phyloP scores from a whole-genome alignment of 768 basidiomycete species.

The Phylloporus arenicola region DNA sequence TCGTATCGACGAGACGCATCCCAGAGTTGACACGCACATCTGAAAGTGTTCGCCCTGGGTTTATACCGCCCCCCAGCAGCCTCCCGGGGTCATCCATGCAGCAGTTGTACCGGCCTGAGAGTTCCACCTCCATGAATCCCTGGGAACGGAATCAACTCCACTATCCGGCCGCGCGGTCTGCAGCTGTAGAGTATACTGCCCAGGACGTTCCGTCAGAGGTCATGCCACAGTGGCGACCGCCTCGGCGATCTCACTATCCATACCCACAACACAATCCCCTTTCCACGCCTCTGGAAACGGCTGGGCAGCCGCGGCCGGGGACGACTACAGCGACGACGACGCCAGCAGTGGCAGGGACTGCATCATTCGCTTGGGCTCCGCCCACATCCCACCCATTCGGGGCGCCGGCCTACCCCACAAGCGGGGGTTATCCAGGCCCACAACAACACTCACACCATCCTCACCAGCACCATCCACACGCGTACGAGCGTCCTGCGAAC shows the following conservation, averaged over 20 bases:
- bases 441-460: background rate
- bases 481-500: conserved; percentile 11
- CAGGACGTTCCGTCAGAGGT: conserved; percentile 7
- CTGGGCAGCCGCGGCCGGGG: conserved; percentile 1
- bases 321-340: conserved; percentile 13
- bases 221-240: conserved; percentile 25
- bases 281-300: conserved; percentile 2
- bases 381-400: background rate
- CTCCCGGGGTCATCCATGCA: conserved; percentile 3
- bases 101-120: conserved; percentile 14
- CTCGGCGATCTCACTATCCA: conserved; percentile 25
- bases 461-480: conserved; percentile 6
- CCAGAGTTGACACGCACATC: conserved; percentile 14
- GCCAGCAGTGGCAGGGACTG: background rate
- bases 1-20: conserved; percentile 46
- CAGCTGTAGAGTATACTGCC: conserved; percentile 3
- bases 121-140: conserved; percentile 7
- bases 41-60: conserved; percentile 9
- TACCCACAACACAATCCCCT: conserved; percentile 19
- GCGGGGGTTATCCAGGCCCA: background rate
- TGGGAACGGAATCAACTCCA: conserved; percentile 20
- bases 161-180: conserved; percentile 1
- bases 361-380: conserved; percentile 12
- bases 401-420: conserved; percentile 8
- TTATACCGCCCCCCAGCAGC: background rate